These are phyloP conservation scores for Neonectria magnoliae DNA, from an alignment of 2,329 filamentous ascomycete genomes.

Conservation along the genomic window DNA sequence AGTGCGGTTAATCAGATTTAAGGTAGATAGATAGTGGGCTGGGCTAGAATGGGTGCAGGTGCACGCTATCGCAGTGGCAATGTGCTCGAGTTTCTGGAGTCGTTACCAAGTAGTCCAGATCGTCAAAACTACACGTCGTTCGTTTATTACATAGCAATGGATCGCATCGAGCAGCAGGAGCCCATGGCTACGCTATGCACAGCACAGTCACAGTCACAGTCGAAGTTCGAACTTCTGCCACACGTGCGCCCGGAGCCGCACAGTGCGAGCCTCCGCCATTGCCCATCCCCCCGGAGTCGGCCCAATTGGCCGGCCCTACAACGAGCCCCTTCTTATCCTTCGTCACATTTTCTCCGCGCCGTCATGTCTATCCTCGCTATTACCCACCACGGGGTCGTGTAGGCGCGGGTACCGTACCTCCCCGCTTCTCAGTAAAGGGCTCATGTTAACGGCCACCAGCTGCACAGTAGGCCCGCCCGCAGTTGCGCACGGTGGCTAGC, in stretches of 20 bases:
- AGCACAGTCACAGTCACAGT: conserved; percentile 5
- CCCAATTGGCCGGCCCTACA: conserved; percentile 43
- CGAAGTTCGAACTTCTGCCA: conserved; percentile 14
- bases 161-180: background rate
- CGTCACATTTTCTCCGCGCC: conserved; percentile 21
- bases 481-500: conserved; percentile 24
- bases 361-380: background rate
- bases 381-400: background rate
- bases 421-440: background rate
- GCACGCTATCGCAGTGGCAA: background rate
- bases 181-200: background rate
- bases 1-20: conserved; percentile 8
- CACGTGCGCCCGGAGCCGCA: conserved; percentile 18
- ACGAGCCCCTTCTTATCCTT: background rate
- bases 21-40: background rate
- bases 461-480: conserved; percentile 28
- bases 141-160: background rate
- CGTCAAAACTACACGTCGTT: background rate
- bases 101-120: background rate
- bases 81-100: background rate
- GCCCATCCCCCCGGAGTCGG: conserved; percentile 34
- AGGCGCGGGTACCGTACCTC: background rate
- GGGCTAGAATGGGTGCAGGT: background rate
- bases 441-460: conserved; percentile 12
- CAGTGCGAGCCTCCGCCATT: conserved; percentile 32